Evolutionary conservation across 1,284 basidiomycete genomes (phyloP).

Genomic region (Ceratorhiza oryzae-sativae): DNA sequence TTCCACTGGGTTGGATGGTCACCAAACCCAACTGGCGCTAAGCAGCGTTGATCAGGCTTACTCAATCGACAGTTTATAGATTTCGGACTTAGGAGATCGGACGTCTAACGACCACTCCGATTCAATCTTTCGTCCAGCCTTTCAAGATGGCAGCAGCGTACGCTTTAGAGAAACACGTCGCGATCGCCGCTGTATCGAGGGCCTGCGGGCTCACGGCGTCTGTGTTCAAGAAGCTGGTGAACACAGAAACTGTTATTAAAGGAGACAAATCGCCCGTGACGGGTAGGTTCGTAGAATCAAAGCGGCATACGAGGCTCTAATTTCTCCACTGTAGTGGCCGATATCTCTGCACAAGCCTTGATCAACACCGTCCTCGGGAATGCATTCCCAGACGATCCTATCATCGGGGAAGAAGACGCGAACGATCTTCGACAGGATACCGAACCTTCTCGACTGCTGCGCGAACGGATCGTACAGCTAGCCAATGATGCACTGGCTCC

Average conservation of each 20-base stretch:
- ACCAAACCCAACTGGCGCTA: no score
- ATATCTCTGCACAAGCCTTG: constrained; percentile 89
- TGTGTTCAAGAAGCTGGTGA: constrained; percentile 89
- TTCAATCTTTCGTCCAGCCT: background rate
- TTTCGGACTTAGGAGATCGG: background rate
- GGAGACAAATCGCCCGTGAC: constrained; percentile 97
- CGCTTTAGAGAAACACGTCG: constrained; percentile 70
- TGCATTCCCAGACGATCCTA: constrained; percentile 85
- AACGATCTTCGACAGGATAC: constrained; percentile 73
- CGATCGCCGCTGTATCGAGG: constrained; percentile 87
- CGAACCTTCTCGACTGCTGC: constrained; percentile 54
- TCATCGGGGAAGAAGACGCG: constrained; percentile 97
- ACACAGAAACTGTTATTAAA: constrained; percentile 88
- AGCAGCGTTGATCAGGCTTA: no score
- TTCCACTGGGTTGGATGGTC: no score
- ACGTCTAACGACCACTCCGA: background rate
- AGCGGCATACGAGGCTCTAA: background rate
- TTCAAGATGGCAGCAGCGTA: constrained; percentile 52
- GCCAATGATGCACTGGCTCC: constrained; percentile 78
- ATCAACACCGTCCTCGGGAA: constrained; percentile 78
- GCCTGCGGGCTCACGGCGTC: constrained; percentile 85
- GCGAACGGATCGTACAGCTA: constrained; percentile 78
- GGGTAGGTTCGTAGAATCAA: constrained; percentile 57
- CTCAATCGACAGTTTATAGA: background rate
- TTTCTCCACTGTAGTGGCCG: constrained; percentile 73